A percentile compares a stretch with the other conserved stretches of the same genome.
Conservation (phyloP, 768 basidiomycete genomes). For the Termitomyces titanicus region DNA sequence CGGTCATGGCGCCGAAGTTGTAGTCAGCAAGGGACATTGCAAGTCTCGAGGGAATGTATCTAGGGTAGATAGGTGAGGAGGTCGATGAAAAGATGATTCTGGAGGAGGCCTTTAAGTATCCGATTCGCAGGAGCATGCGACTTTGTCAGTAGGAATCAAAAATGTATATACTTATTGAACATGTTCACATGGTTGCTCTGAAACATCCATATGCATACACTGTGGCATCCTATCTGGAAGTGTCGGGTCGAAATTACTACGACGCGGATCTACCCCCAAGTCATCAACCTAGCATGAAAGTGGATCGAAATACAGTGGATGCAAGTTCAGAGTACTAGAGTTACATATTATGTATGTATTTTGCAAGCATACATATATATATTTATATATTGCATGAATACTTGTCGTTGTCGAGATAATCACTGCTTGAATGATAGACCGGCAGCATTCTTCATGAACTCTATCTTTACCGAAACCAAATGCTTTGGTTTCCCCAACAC, state of each 20-base stretch:
- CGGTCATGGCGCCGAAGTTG: slow-evolving; percentile 11
- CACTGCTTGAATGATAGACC: slow-evolving; percentile 2
- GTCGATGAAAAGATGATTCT: background rate
- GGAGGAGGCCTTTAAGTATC: slow-evolving; percentile 4
- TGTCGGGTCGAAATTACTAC: too few relatives aligned
- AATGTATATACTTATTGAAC: background rate
- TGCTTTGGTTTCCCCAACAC: slow-evolving; percentile 19
- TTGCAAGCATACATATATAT: too few relatives aligned
- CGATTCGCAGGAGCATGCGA: slow-evolving; percentile 3
- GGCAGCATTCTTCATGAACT: slow-evolving; percentile 13
- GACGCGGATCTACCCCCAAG: background rate
- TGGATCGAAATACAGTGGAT: background rate
- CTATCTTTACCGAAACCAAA: slow-evolving; percentile 9
- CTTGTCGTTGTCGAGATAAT: background rate
- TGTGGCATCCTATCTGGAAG: too few relatives aligned
- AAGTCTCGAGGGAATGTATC: slow-evolving; percentile 13
- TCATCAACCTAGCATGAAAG: background rate
- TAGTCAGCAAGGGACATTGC: slow-evolving; percentile 8
- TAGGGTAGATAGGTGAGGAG: background rate
- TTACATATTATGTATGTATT: too few relatives aligned
- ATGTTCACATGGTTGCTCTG: background rate
- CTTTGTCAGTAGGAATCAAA: slow-evolving; percentile 7
- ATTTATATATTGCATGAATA: too few relatives aligned
- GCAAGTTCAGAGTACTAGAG: background rate
- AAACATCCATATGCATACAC: too few relatives aligned